Percentiles rank a stretch among this genome's conserved stretches.
These are phyloP conservation scores for Acanthamoeba healyi DNA, from an alignment of 208 protist species.

Conservation along the genomic window DNA sequence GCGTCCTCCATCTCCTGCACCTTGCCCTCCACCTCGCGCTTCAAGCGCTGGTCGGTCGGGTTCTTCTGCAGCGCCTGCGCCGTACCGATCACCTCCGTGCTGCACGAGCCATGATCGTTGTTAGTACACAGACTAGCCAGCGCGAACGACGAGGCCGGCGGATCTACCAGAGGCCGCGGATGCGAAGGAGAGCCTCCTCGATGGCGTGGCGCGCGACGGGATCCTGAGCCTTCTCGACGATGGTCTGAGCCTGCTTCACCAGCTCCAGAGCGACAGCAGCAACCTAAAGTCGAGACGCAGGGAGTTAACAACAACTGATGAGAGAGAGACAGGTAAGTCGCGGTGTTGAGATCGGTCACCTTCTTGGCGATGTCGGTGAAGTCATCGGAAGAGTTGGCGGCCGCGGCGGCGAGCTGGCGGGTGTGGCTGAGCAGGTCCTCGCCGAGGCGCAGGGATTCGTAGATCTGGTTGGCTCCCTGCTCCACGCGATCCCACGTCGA, in stretches of 20 bases:
- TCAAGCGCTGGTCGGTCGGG: background rate
- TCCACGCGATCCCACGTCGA: constrained; percentile 48
- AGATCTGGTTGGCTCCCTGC: constrained; percentile 65
- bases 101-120: too few relatives aligned
- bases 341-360: too few relatives aligned
- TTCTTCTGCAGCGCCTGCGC: constrained; percentile 41
- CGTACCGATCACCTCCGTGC: constrained; percentile 5
- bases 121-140: too few relatives aligned
- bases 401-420: constrained; percentile 32
- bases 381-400: background rate
- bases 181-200: constrained; percentile 50
- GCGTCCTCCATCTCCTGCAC: constrained; percentile 7
- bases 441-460: constrained; percentile 36
- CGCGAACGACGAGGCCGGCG: too few relatives aligned
- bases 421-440: constrained; percentile 39
- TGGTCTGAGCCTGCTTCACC: constrained; percentile 19
- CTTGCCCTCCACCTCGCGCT: constrained; percentile 12
- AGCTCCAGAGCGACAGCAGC: constrained; percentile 13
- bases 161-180: constrained; percentile 39
- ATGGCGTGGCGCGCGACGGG: constrained; percentile 46
- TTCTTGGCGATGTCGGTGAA: constrained; percentile 52
- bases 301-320: too few relatives aligned
- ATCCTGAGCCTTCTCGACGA: constrained; percentile 34
- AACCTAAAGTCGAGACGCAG: background rate
- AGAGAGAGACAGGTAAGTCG: too few relatives aligned